Conservation (phyloP, 176 grass and related monocot genomes). For the Paspalum vaginatum region DNA sequence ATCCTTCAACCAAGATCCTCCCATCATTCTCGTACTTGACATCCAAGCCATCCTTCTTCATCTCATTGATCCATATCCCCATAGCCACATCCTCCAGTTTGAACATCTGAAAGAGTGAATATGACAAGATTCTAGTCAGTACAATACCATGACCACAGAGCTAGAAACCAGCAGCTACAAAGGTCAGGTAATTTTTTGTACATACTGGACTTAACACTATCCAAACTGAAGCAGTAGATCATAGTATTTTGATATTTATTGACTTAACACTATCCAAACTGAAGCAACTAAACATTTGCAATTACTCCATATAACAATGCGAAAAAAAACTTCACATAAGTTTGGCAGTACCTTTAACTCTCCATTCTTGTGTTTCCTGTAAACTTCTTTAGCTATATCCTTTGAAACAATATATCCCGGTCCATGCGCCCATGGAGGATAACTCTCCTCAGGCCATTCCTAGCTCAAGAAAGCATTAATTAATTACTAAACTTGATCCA, state of each 20-base stretch:
- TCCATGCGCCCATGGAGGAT: conserved; percentile 99
- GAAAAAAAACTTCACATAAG: neutral
- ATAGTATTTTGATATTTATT: neutral
- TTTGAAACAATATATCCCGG: conserved; percentile 89
- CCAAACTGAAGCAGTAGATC: conserved; percentile 15
- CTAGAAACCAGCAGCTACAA: conserved; percentile 7
- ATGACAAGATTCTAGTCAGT: conserved; percentile 20
- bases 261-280: neutral
- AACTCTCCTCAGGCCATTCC: conserved; percentile 98
- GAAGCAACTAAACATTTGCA: conserved; percentile 1
- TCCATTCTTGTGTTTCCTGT: conserved; percentile 78
- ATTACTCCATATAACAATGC: conserved; percentile 15
- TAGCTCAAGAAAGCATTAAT: conserved; percentile 43
- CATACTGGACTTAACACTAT: neutral
- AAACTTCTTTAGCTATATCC: conserved; percentile 85
- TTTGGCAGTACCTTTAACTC: conserved; percentile 67
- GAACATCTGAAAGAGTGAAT: conserved; percentile 79
- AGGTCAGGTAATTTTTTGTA: neutral
- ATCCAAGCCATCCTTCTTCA: conserved; percentile 76
- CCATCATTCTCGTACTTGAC: conserved; percentile 80
- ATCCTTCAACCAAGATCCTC: conserved; percentile 75
- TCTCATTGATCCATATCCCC: conserved; percentile 95
- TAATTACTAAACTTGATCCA: neutral
- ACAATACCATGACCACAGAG: neutral
- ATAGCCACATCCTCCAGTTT: conserved; percentile 99